Base-by-base conservation (phyloP, 2,329 filamentous ascomycete species). In the Xenoacremonium recifei region DNA sequence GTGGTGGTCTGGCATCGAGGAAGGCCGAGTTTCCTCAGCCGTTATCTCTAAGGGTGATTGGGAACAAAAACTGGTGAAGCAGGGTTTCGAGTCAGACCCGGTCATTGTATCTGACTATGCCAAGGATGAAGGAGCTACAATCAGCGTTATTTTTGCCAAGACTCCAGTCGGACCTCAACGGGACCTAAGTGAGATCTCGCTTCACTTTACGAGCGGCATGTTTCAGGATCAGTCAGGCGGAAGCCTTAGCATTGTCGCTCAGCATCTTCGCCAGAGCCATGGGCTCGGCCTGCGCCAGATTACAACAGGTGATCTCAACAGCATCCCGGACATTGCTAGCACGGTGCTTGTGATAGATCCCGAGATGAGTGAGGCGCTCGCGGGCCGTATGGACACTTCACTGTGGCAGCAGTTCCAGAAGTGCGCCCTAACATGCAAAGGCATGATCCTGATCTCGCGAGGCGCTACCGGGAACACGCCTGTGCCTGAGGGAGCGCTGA, bases 1-100 rank as follows among this genome's bases (percentile, higher is more conserved):
- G 17, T 34, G 32, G 32, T 34, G 32, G 32, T 18, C 32, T 34
- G 32, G 32, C 32, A 7, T 19, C 32, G 32, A 34, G 16, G 32
- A 34, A 34, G 32, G 32, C 5, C 32, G 32, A 32, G 29, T 6
- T 6, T 16, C 15, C 16, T 11, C 29, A 32, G 29, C 29, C 29
- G 15, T 10, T 11, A 9, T 16, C 9, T 11, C 9, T 32, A 6
- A 32, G 9, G 6, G 15, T 32, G 15, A 11, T 15, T 16, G 23
- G 23, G 13, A 27, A 27, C 9, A 32, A 15, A 15, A 11, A 16
- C 16, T 32, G 29, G 29, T 11, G 16, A 32, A 10, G 16, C 29
- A 18, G 32, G 32, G 32, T 18, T 34, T 34, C 20, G 10, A 32
- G 15, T 20, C 32, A 7, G 32, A 34, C 32, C 32, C 32, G 20